These are phyloP conservation scores for Monosporascus sp. DNA, from an alignment of 2,329 filamentous ascomycete species.

Conservation along the genomic window DNA sequence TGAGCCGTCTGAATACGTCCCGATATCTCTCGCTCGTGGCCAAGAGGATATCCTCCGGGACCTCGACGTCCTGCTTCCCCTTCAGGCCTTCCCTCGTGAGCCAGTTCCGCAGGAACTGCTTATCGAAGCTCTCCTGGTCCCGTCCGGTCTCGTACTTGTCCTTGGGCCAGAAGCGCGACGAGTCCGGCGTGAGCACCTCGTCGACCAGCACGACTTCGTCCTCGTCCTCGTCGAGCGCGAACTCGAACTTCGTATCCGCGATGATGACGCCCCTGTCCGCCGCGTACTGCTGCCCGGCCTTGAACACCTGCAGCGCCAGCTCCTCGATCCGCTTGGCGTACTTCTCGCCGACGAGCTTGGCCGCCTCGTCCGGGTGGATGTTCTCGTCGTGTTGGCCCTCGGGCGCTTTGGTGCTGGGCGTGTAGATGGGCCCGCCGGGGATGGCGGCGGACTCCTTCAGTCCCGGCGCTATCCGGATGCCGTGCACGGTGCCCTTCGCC, in stretches of 20 bases:
- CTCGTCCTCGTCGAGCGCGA: slow-evolving; percentile 51
- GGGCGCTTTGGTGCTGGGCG: slow-evolving; percentile 81
- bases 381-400: slow-evolving; percentile 77
- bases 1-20: slow-evolving; percentile 68
- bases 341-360: slow-evolving; percentile 57
- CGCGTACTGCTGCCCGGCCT: slow-evolving; percentile 57
- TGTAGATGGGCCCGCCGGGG: slow-evolving; percentile 59
- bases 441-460: slow-evolving; percentile 67
- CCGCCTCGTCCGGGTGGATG: slow-evolving; percentile 65
- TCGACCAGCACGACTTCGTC: slow-evolving; percentile 71
- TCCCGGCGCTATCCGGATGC: slow-evolving; percentile 62
- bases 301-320: slow-evolving; percentile 61
- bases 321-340: slow-evolving; percentile 62
- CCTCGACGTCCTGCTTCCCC: slow-evolving; percentile 64
- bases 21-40: slow-evolving; percentile 68
- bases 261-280: slow-evolving; percentile 66
- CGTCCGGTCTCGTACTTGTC: slow-evolving; percentile 34
- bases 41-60: slow-evolving; percentile 65
- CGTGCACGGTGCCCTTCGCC: slow-evolving; percentile 71
- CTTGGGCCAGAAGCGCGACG: slow-evolving; percentile 80
- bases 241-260: slow-evolving; percentile 40
- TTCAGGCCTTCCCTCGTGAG: slow-evolving; percentile 67
- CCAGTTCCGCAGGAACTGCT: slow-evolving; percentile 82
- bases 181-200: slow-evolving; percentile 78
- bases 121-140: slow-evolving; percentile 47